Evolutionary conservation across 139 green algal genomes (phyloP).

Genomic region (Edaphochlamys debaryana): DNA sequence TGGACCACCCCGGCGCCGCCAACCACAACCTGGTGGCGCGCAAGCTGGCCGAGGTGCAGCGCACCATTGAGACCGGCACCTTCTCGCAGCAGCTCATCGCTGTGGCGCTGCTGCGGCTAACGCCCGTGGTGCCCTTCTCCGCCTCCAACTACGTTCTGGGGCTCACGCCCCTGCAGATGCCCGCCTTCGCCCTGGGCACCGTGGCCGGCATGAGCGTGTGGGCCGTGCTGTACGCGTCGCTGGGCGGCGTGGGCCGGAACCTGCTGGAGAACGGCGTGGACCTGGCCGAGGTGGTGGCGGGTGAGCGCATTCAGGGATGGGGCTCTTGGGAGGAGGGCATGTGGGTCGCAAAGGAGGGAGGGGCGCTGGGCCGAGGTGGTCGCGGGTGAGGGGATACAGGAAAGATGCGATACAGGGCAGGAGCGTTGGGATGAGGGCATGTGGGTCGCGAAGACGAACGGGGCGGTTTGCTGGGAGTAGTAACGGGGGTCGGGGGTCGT

Average conservation of each 20-base stretch:
- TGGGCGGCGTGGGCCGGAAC: constrained; percentile 71
- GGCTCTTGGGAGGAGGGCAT: neutral
- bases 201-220: constrained; percentile 80
- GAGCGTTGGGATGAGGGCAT: no score
- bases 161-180: constrained; percentile 69
- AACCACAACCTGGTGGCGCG: constrained; percentile 22
- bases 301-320: constrained; percentile 36
- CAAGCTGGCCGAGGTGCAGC: constrained; percentile 52
- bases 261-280: constrained; percentile 72
- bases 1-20: neutral
- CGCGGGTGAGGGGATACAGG: neutral
- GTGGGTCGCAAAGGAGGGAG: neutral
- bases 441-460: no score
- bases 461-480: no score
- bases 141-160: constrained; percentile 89
- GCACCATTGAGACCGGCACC: constrained; percentile 72
- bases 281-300: constrained; percentile 64
- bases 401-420: no score
- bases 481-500: no score
- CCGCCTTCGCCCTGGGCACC: constrained; percentile 74
- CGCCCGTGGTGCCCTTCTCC: constrained; percentile 78
- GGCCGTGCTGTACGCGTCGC: constrained; percentile 75
- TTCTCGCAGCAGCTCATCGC: constrained; percentile 78
- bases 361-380: neutral
- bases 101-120: constrained; percentile 81